Conservation (phyloP, 164 flowering plant genomes). For the Vitis rupestris region DNA sequence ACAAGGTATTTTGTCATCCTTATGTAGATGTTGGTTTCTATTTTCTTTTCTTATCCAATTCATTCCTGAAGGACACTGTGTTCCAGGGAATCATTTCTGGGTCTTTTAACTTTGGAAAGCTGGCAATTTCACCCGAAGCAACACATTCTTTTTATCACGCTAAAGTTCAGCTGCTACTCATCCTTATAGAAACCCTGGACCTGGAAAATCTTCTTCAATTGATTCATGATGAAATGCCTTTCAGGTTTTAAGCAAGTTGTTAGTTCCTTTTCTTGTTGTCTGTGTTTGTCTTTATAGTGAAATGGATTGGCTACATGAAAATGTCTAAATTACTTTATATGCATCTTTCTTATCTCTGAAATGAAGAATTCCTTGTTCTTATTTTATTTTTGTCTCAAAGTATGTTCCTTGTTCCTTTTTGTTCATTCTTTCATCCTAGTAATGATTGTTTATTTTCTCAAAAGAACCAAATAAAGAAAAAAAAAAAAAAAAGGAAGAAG, state of each 20-base stretch:
- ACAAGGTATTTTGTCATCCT: conserved; percentile 51
- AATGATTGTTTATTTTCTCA: too few species aligned
- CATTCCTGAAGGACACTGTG: conserved; percentile 8
- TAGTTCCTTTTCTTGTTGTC: not conserved
- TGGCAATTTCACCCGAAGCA: conserved; percentile 73
- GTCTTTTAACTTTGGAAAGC: conserved; percentile 57
- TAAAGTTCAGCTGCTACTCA: conserved; percentile 76
- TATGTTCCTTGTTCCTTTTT: too few species aligned
- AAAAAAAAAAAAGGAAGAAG: too few species aligned
- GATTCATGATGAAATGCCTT: conserved; percentile 82
- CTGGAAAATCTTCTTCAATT: conserved; percentile 80
- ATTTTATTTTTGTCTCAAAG: too few species aligned
- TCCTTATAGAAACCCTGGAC: conserved; percentile 80
- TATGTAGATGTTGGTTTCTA: conserved; percentile 3
- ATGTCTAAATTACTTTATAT: too few species aligned
- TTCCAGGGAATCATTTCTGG: conserved; percentile 66
- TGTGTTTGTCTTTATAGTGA: not conserved
- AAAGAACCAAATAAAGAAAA: too few species aligned
- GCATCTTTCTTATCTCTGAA: too few species aligned
- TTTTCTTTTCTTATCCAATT: conserved; percentile 4
- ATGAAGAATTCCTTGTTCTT: too few species aligned
- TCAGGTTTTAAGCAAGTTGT: conserved; percentile 44
- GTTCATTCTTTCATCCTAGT: too few species aligned
- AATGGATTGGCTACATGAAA: too few species aligned
- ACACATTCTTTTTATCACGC: conserved; percentile 49